Evolutionary conservation across 441 rosid genomes (phyloP), one percentile per base, ranked within the genome.

Genomic region (Biscutella laevigata): DNA sequence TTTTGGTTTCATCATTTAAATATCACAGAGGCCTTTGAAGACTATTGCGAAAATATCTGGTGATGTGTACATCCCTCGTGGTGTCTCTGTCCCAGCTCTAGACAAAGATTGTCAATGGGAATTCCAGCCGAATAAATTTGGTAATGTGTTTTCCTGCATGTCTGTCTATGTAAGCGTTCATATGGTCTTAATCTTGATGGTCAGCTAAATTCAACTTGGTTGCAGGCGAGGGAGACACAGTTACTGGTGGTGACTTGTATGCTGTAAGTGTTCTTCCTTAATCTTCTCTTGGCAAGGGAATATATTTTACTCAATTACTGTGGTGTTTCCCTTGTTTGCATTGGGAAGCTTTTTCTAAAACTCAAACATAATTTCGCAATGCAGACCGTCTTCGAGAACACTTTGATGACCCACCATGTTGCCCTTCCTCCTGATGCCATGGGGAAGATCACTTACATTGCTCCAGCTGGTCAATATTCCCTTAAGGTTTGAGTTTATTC

Each of bases 41-140:
- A 94, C 99, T 51, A 94, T 94, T 58, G 99, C 99, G 5, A 89
- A 59, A 62, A 68, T 42, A 74, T 94, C 97, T 48, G 97, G 96
- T 53, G 99, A 94, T 71, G 99, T 94, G 53, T 89, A 94, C 65
- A 89, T 94, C 22, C 99, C 99, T 74, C 88, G 97, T 54, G 99
- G 99, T 69, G 97, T 94, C 41, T 76, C 99, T 50, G 99, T 94
- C 22, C 99, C 99, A 1, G 88, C 99, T 17, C 86, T 92, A 61
- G 99, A 94, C 76, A 94, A 84, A 76, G 99, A 88, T 68, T 71
- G 54, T 5, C 88, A 75, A 4, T 94, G 99, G 99, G 99, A 94
- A 48, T 94, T 94, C 66, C 83, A 94, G 79, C 96, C 99, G 16
- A 86, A 81, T 67, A 83, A 80, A 48, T 54, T 89, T 33, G 97